phyloP scores from a whole-genome alignment of 345 rosid genomes.

The Fremontodendron californicum region DNA sequence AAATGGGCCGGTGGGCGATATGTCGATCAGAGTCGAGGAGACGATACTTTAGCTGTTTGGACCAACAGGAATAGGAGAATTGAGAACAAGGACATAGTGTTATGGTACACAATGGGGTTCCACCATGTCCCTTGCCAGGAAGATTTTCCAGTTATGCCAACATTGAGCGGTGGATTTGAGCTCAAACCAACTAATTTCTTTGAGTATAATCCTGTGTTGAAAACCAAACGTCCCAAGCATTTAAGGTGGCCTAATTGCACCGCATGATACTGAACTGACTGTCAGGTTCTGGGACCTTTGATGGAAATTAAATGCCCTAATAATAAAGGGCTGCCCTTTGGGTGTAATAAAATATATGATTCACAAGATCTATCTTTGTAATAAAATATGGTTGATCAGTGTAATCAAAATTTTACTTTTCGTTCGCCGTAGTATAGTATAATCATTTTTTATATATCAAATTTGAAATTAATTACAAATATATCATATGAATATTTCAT shows the following conservation, averaged over 20 bases:
- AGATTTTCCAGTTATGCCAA: slow-evolving; percentile 58
- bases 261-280: too few relatives aligned
- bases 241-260: slow-evolving; percentile 16
- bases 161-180: slow-evolving; percentile 42
- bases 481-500: too few relatives aligned
- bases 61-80: slow-evolving; percentile 37
- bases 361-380: too few relatives aligned
- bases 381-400: too few relatives aligned
- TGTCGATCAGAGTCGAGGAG: slow-evolving; percentile 46
- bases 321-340: too few relatives aligned
- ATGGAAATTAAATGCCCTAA: too few relatives aligned
- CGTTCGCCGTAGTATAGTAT: too few relatives aligned
- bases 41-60: slow-evolving; percentile 50
- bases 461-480: too few relatives aligned
- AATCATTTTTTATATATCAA: too few relatives aligned
- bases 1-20: slow-evolving; percentile 45
- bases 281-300: too few relatives aligned
- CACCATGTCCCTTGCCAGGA: slow-evolving; percentile 58
- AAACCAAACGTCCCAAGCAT: slow-evolving; percentile 23
- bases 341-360: too few relatives aligned
- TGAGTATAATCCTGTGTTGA: slow-evolving; percentile 46
- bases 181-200: slow-evolving; percentile 53
- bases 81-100: slow-evolving; percentile 49
- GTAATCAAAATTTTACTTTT: too few relatives aligned
- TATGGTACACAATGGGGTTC: slow-evolving; percentile 50